Percentiles rank a stretch among this genome's conserved stretches.
phyloP scores from a whole-genome alignment of 768 basidiomycete species.

The Pulveroboletus frians region DNA sequence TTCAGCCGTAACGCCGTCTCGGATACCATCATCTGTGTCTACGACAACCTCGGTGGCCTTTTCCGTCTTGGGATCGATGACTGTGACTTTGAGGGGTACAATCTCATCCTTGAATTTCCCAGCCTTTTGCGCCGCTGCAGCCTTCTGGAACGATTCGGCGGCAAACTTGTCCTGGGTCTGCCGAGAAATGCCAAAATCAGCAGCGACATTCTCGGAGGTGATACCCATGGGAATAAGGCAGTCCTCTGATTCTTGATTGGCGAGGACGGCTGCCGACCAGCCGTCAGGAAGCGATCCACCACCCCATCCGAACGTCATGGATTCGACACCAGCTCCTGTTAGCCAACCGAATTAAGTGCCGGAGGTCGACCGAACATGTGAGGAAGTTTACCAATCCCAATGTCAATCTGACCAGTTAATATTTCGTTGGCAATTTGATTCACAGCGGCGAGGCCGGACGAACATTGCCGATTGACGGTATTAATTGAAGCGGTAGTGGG shows the following conservation, averaged over 20 bases:
- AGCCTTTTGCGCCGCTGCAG: slow-evolving; percentile 70
- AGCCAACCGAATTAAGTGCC: slow-evolving; percentile 4
- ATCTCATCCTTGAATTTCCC: slow-evolving; percentile 85
- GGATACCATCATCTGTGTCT: slow-evolving; percentile 78
- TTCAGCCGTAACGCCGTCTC: slow-evolving; percentile 79
- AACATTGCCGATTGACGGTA: slow-evolving; percentile 90
- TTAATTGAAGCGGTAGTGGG: slow-evolving; percentile 68
- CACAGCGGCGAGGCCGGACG: slow-evolving; percentile 78
- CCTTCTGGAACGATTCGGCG: slow-evolving; percentile 80
- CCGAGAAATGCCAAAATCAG: slow-evolving; percentile 69
- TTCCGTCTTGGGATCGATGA: slow-evolving; percentile 70
- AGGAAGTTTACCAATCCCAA: slow-evolving; percentile 69
- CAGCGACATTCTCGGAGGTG: slow-evolving; percentile 90
- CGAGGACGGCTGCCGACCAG: slow-evolving; percentile 61
- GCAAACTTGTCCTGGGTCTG: slow-evolving; percentile 80
- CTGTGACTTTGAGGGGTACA: slow-evolving; percentile 67
- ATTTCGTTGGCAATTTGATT: slow-evolving; percentile 82
- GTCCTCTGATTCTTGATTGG: slow-evolving; percentile 67
- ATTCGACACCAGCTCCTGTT: slow-evolving; percentile 80
- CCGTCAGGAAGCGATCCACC: slow-evolving; percentile 48
- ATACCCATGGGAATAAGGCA: slow-evolving; percentile 88
- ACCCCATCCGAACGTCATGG: slow-evolving; percentile 80
- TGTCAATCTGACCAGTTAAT: slow-evolving; percentile 71
- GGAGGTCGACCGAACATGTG: not conserved
- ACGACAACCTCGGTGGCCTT: slow-evolving; percentile 63